Conservation (phyloP, 164 flowering plant genomes). For the Brasenia schreberi region DNA sequence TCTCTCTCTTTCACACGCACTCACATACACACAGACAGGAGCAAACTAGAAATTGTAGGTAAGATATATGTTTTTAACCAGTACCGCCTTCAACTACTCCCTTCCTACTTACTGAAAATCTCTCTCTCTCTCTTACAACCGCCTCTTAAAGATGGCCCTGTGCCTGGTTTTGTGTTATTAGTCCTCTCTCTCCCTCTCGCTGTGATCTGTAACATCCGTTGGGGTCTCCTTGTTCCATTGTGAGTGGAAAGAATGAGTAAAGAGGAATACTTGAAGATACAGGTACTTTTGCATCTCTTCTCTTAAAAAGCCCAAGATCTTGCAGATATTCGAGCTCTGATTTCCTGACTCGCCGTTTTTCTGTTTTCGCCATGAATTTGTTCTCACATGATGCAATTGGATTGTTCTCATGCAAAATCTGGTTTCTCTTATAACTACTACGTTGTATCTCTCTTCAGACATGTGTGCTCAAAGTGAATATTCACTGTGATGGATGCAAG, state of each 20-base stretch:
- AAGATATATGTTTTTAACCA: slow-evolving; percentile 1
- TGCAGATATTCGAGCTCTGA: background rate
- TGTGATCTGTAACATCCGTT: slow-evolving; percentile 10
- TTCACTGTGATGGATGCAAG: slow-evolving; percentile 87
- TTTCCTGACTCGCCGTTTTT: background rate
- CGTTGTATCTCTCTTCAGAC: slow-evolving; percentile 39
- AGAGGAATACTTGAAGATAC: slow-evolving; percentile 67
- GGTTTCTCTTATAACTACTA: slow-evolving; percentile 6
- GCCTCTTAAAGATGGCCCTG: slow-evolving; percentile 1
- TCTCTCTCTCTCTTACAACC: slow-evolving; percentile 4
- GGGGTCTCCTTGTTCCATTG: background rate
- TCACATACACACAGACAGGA: slow-evolving; percentile 5
- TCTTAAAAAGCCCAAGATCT: slow-evolving; percentile 10
- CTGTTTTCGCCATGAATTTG: background rate
- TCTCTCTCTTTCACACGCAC: slow-evolving; percentile 8
- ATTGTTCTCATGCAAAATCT: background rate
- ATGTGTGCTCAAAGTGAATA: slow-evolving; percentile 73
- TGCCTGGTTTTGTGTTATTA: slow-evolving; percentile 7
- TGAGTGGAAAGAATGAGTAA: slow-evolving; percentile 42
- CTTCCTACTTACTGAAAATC: slow-evolving; percentile 5
- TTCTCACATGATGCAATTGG: background rate
- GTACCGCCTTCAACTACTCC: background rate
- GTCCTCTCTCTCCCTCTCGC: background rate
- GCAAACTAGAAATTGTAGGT: background rate
- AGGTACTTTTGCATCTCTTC: slow-evolving; percentile 29